Base-by-base conservation (phyloP, 2,329 filamentous ascomycete genomes). In the Diaporthe amygdali region DNA sequence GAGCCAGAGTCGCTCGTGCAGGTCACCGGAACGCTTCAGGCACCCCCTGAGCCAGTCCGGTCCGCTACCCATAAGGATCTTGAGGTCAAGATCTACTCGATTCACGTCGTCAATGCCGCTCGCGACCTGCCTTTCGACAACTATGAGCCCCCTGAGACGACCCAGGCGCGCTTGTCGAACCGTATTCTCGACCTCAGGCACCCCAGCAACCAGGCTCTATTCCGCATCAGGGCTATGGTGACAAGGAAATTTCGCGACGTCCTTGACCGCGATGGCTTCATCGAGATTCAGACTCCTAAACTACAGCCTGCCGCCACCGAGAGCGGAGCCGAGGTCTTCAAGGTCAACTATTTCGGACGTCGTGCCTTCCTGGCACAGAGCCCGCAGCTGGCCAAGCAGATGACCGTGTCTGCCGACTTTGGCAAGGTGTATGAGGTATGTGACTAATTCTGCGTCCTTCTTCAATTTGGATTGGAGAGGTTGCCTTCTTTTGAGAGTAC, bases 241-340 rank as follows among this genome's bases (percentile, higher is more conserved):
- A 92, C 93, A 76, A 92, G 92, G 76, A 87, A 93, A 32, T 98
- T 97, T 87, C 93, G 95, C 61, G 82, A 88, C 12, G 90, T 92
- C 2, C 88, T 98, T 0, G 93, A 96, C 75, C 86, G 88, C 2
- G 86, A 92, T 74, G 92, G 91, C 20, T 98, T 98, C 79, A 92
- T 97, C 71, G 95, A 98, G 81, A 97, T 98, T 72, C 94, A 97
- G 79, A 97, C 94, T 0, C 95, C 95, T 2, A 98, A 97, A 83
- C 85, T 98, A 52, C 94, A 97, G 84, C 94, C 94, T 2, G 92
- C 93, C 15, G 95, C 95, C 1, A 97, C 95, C 0, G 95, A 98
- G 81, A 97, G 94, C 56, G 95, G 95, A 56, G 92, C 95, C 17
- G 94, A 94, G 74, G 95, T 98, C 6, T 98, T 98, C 86, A 91